These are phyloP conservation scores for Grigorovia yakushimaensis DNA, from an alignment of 805 yeast genomes.

Conservation along the genomic window DNA sequence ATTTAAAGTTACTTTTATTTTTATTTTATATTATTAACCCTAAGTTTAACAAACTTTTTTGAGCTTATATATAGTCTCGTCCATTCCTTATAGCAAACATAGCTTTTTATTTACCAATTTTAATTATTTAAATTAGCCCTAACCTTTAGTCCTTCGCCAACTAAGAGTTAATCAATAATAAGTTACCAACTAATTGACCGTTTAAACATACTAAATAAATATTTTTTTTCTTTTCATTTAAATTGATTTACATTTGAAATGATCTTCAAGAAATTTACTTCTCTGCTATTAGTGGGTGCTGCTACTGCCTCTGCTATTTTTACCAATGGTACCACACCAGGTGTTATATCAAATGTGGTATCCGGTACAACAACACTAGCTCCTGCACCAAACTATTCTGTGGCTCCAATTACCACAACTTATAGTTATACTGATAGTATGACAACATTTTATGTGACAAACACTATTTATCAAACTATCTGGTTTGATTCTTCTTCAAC, in stretches of 20 bases:
- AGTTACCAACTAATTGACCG: too few relatives aligned
- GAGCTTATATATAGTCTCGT: constrained; percentile 15
- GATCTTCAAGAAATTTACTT: constrained; percentile 7
- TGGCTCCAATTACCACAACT: constrained; percentile 10
- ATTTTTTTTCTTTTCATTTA: constrained; percentile 3
- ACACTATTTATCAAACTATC: constrained; percentile 14
- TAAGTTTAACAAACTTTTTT: not conserved
- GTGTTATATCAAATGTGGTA: not conserved
- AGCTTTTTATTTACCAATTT: not conserved
- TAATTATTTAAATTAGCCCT: not conserved
- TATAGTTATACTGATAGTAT: constrained; percentile 17
- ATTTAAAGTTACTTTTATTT: not conserved
- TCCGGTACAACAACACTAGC: constrained; percentile 12
- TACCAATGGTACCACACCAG: constrained; percentile 11
- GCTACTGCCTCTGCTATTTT: constrained; percentile 14
- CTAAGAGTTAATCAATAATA: not conserved
- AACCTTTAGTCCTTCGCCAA: constrained; percentile 4
- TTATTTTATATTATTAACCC: not conserved
- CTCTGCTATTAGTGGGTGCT: constrained; percentile 6
- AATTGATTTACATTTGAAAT: not conserved
- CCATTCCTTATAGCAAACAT: constrained; percentile 10
- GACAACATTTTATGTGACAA: constrained; percentile 20
- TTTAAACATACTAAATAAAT: too few relatives aligned
- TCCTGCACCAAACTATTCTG: constrained; percentile 17
- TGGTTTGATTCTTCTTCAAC: constrained; percentile 11